phyloP scores from a whole-genome alignment of 176 grass and related monocot species.

The Phoenix dactylifera region DNA sequence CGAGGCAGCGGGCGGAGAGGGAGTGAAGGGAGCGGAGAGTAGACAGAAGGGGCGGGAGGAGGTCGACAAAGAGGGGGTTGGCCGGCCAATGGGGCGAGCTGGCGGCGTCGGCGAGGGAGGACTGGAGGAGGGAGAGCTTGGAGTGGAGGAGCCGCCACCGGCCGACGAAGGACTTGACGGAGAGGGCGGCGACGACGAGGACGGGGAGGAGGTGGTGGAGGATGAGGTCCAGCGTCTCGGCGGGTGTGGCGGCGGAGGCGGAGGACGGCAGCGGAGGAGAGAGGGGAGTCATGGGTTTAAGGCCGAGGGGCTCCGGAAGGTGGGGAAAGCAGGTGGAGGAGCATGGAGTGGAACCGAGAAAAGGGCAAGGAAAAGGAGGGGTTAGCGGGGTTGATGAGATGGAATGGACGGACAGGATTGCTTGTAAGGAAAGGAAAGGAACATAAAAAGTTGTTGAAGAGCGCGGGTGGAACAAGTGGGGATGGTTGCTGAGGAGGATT shows the following conservation, averaged over 20 bases:
- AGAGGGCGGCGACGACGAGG: conserved; percentile 38
- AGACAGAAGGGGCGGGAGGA: conserved; percentile 35
- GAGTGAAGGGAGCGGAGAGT: conserved; percentile 40
- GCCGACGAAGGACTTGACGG: conserved; percentile 47
- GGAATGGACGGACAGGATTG: conserved; percentile 33
- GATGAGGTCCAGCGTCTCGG: conserved; percentile 47
- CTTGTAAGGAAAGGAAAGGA: conserved; percentile 38
- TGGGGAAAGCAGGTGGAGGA: conserved; percentile 29
- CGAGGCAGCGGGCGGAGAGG: conserved; percentile 48
- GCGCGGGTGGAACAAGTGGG: too few species aligned
- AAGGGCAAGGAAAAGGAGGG: conserved; percentile 8
- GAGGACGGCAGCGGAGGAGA: conserved; percentile 21
- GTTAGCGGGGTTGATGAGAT: not conserved
- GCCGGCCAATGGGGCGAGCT: conserved; percentile 19
- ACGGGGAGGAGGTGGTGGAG: conserved; percentile 41
- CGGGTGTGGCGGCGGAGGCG: not conserved
- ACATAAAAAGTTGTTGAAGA: too few species aligned
- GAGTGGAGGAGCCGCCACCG: conserved; percentile 56
- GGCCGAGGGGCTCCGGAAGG: conserved; percentile 6
- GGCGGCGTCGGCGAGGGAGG: conserved; percentile 37
- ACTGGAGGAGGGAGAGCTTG: conserved; percentile 42
- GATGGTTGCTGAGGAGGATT: too few species aligned
- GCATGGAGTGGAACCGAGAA: not conserved
- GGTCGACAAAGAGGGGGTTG: conserved; percentile 55
- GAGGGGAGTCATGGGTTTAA: conserved; percentile 3